Conservation (phyloP, 345 rosid genomes). For the Brassica napus region DNA sequence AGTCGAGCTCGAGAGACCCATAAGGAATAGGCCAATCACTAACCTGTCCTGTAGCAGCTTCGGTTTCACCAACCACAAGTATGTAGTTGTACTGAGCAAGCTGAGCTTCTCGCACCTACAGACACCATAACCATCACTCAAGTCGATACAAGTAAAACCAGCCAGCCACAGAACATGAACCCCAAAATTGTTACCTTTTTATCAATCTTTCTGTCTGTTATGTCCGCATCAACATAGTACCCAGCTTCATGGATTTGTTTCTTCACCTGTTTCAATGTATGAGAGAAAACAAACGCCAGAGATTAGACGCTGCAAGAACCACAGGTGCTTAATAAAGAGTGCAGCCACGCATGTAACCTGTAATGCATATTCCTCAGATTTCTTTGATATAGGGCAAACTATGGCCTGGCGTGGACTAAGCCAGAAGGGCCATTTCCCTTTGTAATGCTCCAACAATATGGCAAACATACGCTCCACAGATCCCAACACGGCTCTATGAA, state of each 20-base stretch:
- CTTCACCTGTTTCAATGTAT: conserved; percentile 51
- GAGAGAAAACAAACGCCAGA: conserved; percentile 18
- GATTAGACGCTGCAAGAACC: conserved; percentile 18
- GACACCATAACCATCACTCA: conserved; percentile 14
- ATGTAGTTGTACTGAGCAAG: conserved; percentile 91
- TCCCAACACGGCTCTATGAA: conserved; percentile 93
- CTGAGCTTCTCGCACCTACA: conserved; percentile 95
- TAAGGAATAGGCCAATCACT: conserved; percentile 17
- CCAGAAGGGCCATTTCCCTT: conserved; percentile 99
- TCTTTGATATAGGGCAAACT: conserved; percentile 93
- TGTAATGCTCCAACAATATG: conserved; percentile 88
- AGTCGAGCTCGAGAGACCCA: background rate
- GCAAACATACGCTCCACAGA: conserved; percentile 98
- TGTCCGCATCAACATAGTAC: conserved; percentile 75
- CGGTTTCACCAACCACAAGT: conserved; percentile 91
- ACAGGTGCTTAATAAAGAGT: background rate
- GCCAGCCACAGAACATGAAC: conserved; percentile 16
- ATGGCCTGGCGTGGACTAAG: conserved; percentile 98
- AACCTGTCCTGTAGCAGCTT: conserved; percentile 79
- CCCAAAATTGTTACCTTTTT: conserved; percentile 62
- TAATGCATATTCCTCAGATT: conserved; percentile 69
- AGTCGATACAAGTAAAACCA: conserved; percentile 4
- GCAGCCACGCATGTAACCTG: conserved; percentile 46
- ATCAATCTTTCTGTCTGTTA: conserved; percentile 82
- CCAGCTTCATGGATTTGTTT: conserved; percentile 71